Evolutionary conservation across 2,329 filamentous ascomycete species (phyloP), one percentile per base, ranked within the genome.

Genomic region (Fusarium ambrosium): DNA sequence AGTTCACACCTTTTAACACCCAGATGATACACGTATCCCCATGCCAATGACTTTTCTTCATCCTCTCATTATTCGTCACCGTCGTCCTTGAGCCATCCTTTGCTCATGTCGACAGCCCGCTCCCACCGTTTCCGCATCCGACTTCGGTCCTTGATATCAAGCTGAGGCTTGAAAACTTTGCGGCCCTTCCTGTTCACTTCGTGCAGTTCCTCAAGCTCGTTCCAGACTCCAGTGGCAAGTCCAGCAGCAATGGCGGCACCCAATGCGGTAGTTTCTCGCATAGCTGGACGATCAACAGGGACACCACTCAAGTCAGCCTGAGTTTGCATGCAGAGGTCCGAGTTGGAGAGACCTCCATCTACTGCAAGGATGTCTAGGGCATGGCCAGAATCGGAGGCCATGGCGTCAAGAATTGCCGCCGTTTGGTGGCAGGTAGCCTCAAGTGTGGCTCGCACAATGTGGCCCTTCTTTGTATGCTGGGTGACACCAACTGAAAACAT

Each of bases 381-480:
- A 80, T 95, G 92, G 39, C 92, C 92, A 63, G 92, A 95, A 84
- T 97, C 95, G 77, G 92, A 91, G 80, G 94, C 94, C 95, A 98
- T 98, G 72, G 95, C 94, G 80, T 97, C 92, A 27, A 98, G 89
- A 78, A 98, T 97, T 24, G 95, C 95, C 78, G 95, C 95, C 27
- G 94, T 97, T 84, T 98, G 95, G 87, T 94, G 97, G 85, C 95
- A 97, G 41, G 94, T 95, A 6, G 95, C 95, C 84, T 98, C 95
- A 63, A 98, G 90, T 0, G 95, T 97, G 39, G 95, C 95, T 70
- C 95, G 92, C 53, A 94, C 95, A 78, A 98, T 94, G 82, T 98
- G 95, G 18, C 94, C 94, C 77, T 92, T 92, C 80, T 95, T 89
- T 0, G 95, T 98, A 84, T 95, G 93, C 78, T 95, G 93, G 0